Conservation (phyloP, 192 early-diverging fungal genomes). For the Rhizophagus sp. region DNA sequence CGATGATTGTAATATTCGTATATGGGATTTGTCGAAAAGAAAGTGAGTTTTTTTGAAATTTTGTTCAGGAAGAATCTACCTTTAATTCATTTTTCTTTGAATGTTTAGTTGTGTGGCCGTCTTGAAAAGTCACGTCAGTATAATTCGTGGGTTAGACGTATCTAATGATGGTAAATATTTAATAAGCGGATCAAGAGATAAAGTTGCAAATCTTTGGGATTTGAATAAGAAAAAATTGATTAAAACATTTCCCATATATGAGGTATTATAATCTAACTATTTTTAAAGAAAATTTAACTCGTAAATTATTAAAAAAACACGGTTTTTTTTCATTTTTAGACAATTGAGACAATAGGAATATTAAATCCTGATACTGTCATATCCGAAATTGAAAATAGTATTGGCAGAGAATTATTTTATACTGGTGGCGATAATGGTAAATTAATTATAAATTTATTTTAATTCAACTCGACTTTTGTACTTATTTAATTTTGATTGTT, state of each 20-base stretch:
- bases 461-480: not conserved
- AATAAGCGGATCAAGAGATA: conserved; percentile 87
- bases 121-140: conserved; percentile 84
- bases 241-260: conserved; percentile 86
- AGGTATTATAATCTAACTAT: conserved; percentile 37
- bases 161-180: conserved; percentile 67
- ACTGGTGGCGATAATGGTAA: conserved; percentile 83
- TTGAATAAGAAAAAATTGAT: conserved; percentile 60
- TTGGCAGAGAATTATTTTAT: conserved; percentile 63
- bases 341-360: conserved; percentile 83
- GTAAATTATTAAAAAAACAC: not conserved
- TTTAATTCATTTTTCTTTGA: not conserved
- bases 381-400: conserved; percentile 32
- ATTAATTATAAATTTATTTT: conserved; percentile 27
- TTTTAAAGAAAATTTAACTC: conserved; percentile 2
- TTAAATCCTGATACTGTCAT: conserved; percentile 48
- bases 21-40: conserved; percentile 85
- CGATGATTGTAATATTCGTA: conserved; percentile 86
- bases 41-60: conserved; percentile 47
- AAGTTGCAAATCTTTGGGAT: conserved; percentile 90
- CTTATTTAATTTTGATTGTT: not conserved
- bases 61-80: not conserved
- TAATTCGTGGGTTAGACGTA: conserved; percentile 88
- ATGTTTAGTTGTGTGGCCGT: conserved; percentile 63
- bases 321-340: conserved; percentile 25